Evolutionary conservation across 176 grass and related monocot species (phyloP).

Genomic region (Pontederia paniculata): DNA sequence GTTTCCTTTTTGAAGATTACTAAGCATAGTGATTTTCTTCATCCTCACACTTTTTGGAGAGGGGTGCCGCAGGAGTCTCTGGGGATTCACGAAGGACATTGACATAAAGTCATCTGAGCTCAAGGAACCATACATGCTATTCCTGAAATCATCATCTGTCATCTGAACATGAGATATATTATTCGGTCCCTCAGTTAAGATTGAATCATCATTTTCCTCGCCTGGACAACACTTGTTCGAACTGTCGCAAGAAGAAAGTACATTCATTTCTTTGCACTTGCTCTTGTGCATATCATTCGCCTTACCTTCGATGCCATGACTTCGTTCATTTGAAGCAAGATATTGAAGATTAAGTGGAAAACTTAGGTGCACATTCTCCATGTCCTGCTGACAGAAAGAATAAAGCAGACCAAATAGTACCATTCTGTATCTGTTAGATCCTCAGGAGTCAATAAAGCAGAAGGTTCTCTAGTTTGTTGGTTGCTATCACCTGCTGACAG

Average conservation of each 20-base stretch:
- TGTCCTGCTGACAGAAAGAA: too few species aligned
- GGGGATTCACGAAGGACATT: not conserved
- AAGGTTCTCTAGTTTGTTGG: slow-evolving; percentile 45
- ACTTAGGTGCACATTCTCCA: not conserved
- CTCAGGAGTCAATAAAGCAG: slow-evolving; percentile 47
- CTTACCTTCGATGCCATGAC: slow-evolving; percentile 7
- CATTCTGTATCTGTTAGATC: too few species aligned
- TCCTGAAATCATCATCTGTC: slow-evolving; percentile 26
- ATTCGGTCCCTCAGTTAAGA: slow-evolving; percentile 3
- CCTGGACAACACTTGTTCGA: slow-evolving; percentile 24
- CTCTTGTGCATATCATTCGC: slow-evolving; percentile 3
- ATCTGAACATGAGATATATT: too few species aligned
- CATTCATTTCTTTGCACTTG: slow-evolving; percentile 37
- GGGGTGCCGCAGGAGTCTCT: not conserved
- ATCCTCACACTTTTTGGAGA: not conserved
- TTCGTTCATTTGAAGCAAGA: slow-evolving; percentile 1
- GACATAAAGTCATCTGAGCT: slow-evolving; percentile 6
- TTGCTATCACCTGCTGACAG: slow-evolving; percentile 44
- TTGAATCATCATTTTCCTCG: slow-evolving; percentile 12
- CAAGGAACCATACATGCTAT: slow-evolving; percentile 18
- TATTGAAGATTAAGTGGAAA: not conserved
- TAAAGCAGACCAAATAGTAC: slow-evolving; percentile 77
- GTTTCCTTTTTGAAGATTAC: slow-evolving; percentile 1
- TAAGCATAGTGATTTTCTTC: not conserved
- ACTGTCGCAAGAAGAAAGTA: slow-evolving; percentile 24